phyloP scores from a whole-genome alignment of 768 basidiomycete species.

The Brasilioporus rufonigricans region DNA sequence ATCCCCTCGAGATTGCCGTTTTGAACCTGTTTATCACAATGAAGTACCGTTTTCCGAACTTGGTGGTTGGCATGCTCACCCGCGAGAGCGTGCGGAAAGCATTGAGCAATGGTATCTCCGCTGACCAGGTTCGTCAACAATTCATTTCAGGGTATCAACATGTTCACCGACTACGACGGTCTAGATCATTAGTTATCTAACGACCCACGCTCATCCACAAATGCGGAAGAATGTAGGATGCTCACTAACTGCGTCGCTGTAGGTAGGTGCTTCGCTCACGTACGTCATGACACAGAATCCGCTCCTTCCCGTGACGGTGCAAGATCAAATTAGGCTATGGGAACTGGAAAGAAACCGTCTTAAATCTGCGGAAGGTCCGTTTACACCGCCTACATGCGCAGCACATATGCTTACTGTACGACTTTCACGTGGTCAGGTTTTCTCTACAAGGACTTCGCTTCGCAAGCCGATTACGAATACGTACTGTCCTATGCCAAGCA shows the following conservation, averaged over 20 bases:
- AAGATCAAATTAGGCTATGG: constrained; percentile 97
- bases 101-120: constrained; percentile 91
- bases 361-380: constrained; percentile 80
- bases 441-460: constrained; percentile 85
- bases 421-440: constrained; percentile 55
- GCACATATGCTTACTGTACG: constrained; percentile 7
- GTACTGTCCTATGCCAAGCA: constrained; percentile 84
- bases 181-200: constrained; percentile 94
- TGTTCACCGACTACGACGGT: constrained; percentile 16
- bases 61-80: constrained; percentile 94
- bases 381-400: constrained; percentile 3
- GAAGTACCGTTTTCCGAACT: constrained; percentile 93
- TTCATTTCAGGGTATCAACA: constrained; percentile 11
- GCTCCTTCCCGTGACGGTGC: constrained; percentile 92
- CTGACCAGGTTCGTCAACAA: constrained; percentile 72
- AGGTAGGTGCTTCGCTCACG: constrained; percentile 2
- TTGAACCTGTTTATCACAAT: constrained; percentile 90
- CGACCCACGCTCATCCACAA: constrained; percentile 94
- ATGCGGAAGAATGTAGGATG: constrained; percentile 86
- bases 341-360: constrained; percentile 93
- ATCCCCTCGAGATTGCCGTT: constrained; percentile 94
- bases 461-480: constrained; percentile 83
- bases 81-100: constrained; percentile 95
- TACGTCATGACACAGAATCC: constrained; percentile 61
- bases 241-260: constrained; percentile 8